A percentile compares a stretch with the other conserved stretches of the same genome.
These are phyloP conservation scores for Lentinula sp. DNA, from an alignment of 768 basidiomycete genomes.

Conservation along the genomic window DNA sequence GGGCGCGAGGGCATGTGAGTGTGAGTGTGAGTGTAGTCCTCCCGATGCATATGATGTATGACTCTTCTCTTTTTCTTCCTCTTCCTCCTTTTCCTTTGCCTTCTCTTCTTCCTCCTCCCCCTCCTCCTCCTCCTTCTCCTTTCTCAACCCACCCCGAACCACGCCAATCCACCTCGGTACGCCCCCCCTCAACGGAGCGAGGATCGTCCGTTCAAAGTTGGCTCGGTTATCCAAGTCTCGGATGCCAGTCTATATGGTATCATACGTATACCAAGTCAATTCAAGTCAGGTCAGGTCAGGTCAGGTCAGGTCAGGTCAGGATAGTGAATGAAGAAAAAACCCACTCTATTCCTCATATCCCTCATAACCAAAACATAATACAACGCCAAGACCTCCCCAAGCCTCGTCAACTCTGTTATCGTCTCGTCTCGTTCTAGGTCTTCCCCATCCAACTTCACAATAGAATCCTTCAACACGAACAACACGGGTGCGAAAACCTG, in stretches of 20 bases:
- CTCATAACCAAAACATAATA: conserved; percentile 60
- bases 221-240: conserved; percentile 36
- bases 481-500: conserved; percentile 53
- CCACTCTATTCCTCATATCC: conserved; percentile 53
- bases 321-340: background rate
- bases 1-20: conserved; percentile 23
- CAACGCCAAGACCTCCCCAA: conserved; percentile 61
- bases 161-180: conserved; percentile 13
- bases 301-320: background rate
- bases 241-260: conserved; percentile 40
- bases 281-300: background rate
- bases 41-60: background rate
- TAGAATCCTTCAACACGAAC: conserved; percentile 54
- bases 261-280: background rate
- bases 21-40: too few relatives aligned
- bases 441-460: background rate
- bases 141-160: background rate
- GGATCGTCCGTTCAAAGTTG: conserved; percentile 36
- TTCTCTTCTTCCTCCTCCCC: too few relatives aligned
- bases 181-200: conserved; percentile 36
- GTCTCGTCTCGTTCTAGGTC: background rate
- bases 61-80: too few relatives aligned
- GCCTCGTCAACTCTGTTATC: conserved; percentile 42
- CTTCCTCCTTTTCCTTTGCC: background rate
- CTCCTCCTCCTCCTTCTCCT: background rate